Percentiles rank a stretch among this genome's conserved stretches.
Conservation (phyloP, 73 alveolate species). For the Paramecium octaurelia region DNA sequence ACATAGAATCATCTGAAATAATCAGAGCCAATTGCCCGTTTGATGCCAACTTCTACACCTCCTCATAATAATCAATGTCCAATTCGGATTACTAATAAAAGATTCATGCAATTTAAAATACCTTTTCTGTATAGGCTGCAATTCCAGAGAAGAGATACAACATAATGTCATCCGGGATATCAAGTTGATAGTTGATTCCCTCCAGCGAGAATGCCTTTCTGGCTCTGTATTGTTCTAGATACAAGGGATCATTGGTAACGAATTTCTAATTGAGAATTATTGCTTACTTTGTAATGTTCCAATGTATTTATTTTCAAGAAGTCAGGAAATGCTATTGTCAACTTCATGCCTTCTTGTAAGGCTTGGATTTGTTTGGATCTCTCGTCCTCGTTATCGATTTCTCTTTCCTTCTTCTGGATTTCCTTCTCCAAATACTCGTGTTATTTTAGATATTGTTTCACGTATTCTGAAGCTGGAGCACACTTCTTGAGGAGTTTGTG, state of each 20-base stretch:
- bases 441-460: background rate
- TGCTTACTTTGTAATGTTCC: conserved; percentile 18
- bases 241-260: background rate
- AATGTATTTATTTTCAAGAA: conserved; percentile 27
- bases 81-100: background rate
- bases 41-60: conserved; percentile 20
- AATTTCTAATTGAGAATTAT: background rate
- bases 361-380: conserved; percentile 39
- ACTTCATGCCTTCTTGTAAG: background rate
- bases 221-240: conserved; percentile 7
- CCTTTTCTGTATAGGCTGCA: conserved; percentile 49
- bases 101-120: background rate
- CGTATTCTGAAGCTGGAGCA: background rate
- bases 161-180: conserved; percentile 43
- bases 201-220: conserved; percentile 44
- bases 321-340: background rate
- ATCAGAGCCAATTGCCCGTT: conserved; percentile 36
- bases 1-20: conserved; percentile 53
- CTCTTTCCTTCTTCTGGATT: conserved; percentile 17
- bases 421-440: conserved; percentile 35
- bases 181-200: background rate
- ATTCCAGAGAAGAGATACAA: conserved; percentile 37
- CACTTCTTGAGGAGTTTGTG: background rate
- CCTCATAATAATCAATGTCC: conserved; percentile 23
- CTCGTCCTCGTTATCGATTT: conserved; percentile 22